Evolutionary conservation across 495 filamentous ascomycete species (phyloP).

Genomic region (Neurospora sp.): DNA sequence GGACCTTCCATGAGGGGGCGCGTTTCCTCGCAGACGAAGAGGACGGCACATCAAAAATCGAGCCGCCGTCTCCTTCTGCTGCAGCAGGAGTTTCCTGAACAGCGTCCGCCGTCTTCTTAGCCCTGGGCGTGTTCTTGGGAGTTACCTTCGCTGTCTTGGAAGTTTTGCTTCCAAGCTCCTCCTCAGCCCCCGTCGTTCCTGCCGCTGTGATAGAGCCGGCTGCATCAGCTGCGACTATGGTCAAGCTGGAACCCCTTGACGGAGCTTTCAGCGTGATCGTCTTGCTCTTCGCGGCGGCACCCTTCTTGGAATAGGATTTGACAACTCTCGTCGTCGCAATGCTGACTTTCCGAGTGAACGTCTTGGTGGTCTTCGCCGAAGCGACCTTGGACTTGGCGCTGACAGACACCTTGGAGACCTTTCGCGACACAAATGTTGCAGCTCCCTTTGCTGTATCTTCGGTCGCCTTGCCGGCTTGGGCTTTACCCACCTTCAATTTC

Average conservation of each 20-base stretch:
- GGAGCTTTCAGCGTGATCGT: slow-evolving; percentile 1
- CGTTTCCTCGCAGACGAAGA: slow-evolving; percentile 7
- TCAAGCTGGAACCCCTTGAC: slow-evolving; percentile 11
- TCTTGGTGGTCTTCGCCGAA: slow-evolving; percentile 9
- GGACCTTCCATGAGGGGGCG: slow-evolving; percentile 7
- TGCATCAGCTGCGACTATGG: slow-evolving; percentile 15
- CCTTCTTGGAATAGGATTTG: slow-evolving; percentile 22
- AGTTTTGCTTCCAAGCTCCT: not conserved
- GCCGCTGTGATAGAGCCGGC: not conserved
- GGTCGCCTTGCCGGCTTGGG: slow-evolving; percentile 11
- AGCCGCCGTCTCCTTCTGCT: not conserved
- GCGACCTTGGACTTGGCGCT: slow-evolving; percentile 14
- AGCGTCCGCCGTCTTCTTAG: not conserved
- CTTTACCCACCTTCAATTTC: slow-evolving; percentile 23
- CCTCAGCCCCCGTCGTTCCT: not conserved
- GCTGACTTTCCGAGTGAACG: slow-evolving; percentile 4
- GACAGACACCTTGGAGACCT: slow-evolving; percentile 28
- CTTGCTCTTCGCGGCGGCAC: slow-evolving; percentile 9
- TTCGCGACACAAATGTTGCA: slow-evolving; percentile 24
- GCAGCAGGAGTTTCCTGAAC: not conserved
- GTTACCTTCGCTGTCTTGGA: slow-evolving; percentile 1
- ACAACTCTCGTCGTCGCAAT: slow-evolving; percentile 10
- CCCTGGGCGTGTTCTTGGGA: slow-evolving; percentile 7
- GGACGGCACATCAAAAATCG: not conserved
- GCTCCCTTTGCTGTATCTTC: slow-evolving; percentile 19